Conservation (phyloP, 345 rosid species). For the Excoecaria agallocha region DNA sequence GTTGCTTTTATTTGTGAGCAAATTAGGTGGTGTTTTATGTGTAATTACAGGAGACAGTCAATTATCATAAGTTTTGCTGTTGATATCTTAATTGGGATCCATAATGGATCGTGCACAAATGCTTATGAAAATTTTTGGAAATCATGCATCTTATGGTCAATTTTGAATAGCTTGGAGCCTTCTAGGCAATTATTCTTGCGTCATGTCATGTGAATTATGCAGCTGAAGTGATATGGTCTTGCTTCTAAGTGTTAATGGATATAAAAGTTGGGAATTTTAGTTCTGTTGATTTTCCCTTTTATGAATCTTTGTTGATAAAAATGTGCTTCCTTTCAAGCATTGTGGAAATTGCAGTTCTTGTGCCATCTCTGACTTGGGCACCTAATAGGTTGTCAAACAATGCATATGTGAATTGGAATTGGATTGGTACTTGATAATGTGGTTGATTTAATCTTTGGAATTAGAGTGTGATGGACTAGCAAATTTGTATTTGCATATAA, state of each 20-base stretch:
- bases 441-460: not conserved
- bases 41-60: not conserved
- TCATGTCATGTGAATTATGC: not conserved
- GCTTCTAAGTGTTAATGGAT: not conserved
- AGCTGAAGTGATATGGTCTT: not conserved
- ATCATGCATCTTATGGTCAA: not conserved
- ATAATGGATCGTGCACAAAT: not conserved
- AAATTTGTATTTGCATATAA: not conserved
- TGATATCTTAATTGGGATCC: not conserved
- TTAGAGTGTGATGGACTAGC: not conserved
- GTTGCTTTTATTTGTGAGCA: not conserved
- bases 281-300: not conserved
- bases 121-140: not conserved
- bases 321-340: not conserved
- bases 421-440: too few relatives aligned
- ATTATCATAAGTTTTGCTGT: not conserved
- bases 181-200: not conserved
- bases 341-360: not conserved
- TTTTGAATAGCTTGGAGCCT: slow-evolving; percentile 4
- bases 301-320: not conserved
- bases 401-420: not conserved
- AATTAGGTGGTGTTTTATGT: not conserved
- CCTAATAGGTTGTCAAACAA: not conserved
- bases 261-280: not conserved
- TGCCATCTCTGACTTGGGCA: not conserved